Evolutionary conservation across 345 rosid genomes (phyloP), one percentile per base, ranked within the genome.

Genomic region (Leavenworthia alabamica): DNA sequence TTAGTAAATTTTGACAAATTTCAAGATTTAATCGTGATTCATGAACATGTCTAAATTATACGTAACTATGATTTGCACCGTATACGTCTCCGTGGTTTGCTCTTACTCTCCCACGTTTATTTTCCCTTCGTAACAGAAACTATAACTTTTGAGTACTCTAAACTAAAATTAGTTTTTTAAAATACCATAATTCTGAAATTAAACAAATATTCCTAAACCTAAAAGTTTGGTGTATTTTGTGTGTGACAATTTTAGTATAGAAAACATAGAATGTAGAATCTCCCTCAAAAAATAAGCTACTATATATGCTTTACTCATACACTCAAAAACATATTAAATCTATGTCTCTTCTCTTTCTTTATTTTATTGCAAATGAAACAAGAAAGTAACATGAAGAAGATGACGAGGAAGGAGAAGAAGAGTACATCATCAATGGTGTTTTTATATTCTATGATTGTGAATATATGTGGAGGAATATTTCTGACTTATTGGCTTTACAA

Each of bases 401-500:
- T n/a, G n/a, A n/a, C n/a, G n/a, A n/a, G n/a, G n/a, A n/a, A n/a
- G n/a, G n/a, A n/a, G n/a, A n/a, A n/a, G n/a, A n/a, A n/a, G n/a
- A n/a, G n/a, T n/a, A n/a, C n/a, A n/a, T n/a, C n/a, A n/a, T n/a
- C n/a, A n/a, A n/a, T n/a, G n/a, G n/a, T n/a, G n/a, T n/a, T n/a
- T n/a, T n/a, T n/a, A n/a, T n/a, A n/a, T n/a, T n/a, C n/a, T n/a
- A n/a, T 75, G 47, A 6, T 78, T 44, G 77, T 70, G 64, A 73
- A 79, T 57, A 7, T 78, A 64, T 31, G 60, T 1, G 95, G 90
- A 20, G 90, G 83, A 0, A 14, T 80, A 42, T 6, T 78, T 5
- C 29, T 90, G 66, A 76, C 70, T 2, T 83, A 73, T 58, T 90
- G 97, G 97, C 67, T 61, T 24, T 77, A 58, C 52, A 31, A 74